phyloP scores from a whole-genome alignment of 805 yeast species.

The Dipodascus geniculatus region DNA sequence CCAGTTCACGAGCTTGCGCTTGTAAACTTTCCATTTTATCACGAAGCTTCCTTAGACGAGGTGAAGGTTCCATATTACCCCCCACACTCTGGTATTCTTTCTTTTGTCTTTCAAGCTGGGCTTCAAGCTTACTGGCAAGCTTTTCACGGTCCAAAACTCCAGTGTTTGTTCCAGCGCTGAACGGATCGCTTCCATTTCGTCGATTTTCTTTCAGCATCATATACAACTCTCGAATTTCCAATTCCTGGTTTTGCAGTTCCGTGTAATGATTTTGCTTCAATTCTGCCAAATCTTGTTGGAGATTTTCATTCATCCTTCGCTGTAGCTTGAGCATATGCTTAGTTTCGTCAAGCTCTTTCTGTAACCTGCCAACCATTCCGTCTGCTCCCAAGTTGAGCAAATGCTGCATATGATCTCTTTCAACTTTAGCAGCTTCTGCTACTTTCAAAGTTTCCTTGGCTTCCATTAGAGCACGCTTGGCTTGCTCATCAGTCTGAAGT shows the following conservation, averaged over 20 bases:
- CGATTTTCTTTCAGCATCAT: conserved; percentile 38
- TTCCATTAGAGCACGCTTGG: conserved; percentile 54
- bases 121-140: conserved; percentile 22
- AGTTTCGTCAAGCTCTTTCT: conserved; percentile 52
- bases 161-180: conserved; percentile 3
- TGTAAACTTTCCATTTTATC: conserved; percentile 80
- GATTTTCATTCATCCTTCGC: conserved; percentile 48
- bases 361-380: conserved; percentile 50
- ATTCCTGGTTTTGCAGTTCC: conserved; percentile 34
- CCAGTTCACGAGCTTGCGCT: conserved; percentile 73
- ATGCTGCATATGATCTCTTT: conserved; percentile 48
- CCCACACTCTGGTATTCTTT: conserved; percentile 30
- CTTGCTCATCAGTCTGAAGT: conserved; percentile 77
- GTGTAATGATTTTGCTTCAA: conserved; percentile 32
- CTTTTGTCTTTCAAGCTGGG: conserved; percentile 24
- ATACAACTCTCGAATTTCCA: conserved; percentile 49
- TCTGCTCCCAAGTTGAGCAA: conserved; percentile 69
- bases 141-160: conserved; percentile 25
- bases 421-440: conserved; percentile 47
- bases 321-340: conserved; percentile 46
- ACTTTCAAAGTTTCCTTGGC: conserved; percentile 40
- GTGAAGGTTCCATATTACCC: conserved; percentile 58
- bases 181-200: not conserved
- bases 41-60: conserved; percentile 60
- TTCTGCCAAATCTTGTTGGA: conserved; percentile 52